A percentile compares a stretch with the other conserved stretches of the same genome.
phyloP scores from a whole-genome alignment of 768 basidiomycete species.

The Saitozyma sp. region DNA sequence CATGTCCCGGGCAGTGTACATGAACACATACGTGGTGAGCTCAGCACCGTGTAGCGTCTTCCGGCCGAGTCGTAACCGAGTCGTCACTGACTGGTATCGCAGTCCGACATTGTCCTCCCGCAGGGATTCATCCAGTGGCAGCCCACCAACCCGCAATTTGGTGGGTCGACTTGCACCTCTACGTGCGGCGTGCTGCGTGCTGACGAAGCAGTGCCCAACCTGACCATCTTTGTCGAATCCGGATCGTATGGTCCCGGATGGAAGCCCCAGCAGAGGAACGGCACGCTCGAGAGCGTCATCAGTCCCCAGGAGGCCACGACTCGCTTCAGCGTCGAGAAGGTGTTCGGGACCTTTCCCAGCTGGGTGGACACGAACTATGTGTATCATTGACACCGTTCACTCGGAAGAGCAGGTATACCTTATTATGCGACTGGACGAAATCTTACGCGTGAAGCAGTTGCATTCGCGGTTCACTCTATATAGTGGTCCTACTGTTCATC shows the following conservation, averaged over 20 bases:
- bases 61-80: slow-evolving; percentile 44
- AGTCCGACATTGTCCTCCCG: slow-evolving; percentile 25
- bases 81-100: background rate
- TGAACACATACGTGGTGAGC: slow-evolving; percentile 62
- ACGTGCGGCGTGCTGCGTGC: background rate
- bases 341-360: background rate
- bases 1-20: slow-evolving; percentile 60
- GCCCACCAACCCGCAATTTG: background rate
- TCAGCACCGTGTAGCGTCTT: too few relatives aligned
- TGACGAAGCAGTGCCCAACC: background rate
- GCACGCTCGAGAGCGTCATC: background rate
- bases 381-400: too few relatives aligned
- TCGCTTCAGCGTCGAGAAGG: background rate
- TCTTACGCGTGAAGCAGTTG: too few relatives aligned
- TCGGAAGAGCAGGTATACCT: too few relatives aligned
- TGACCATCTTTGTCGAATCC: background rate
- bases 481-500: too few relatives aligned
- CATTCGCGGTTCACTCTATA: too few relatives aligned
- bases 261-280: background rate
- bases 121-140: slow-evolving; percentile 16
- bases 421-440: too few relatives aligned
- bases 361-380: background rate
- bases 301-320: background rate
- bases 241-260: background rate
- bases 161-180: background rate